phyloP scores from a whole-genome alignment of 2,329 filamentous ascomycete genomes.

The Claviceps pusilla region DNA sequence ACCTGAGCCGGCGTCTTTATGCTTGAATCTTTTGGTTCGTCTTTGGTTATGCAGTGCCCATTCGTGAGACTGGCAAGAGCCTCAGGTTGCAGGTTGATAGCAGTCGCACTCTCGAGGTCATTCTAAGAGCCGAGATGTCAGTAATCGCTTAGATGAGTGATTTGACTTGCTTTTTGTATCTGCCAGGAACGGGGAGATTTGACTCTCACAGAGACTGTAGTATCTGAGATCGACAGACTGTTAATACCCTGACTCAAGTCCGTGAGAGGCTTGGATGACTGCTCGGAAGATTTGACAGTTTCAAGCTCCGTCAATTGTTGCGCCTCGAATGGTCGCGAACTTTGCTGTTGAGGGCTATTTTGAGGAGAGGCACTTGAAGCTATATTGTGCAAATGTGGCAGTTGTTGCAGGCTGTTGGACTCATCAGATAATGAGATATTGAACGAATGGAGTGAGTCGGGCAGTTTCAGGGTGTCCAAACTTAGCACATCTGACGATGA shows the following conservation, averaged over 20 bases:
- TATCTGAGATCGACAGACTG: not conserved
- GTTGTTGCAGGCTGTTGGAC: not conserved
- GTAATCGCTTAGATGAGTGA: not conserved
- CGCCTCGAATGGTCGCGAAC: not conserved
- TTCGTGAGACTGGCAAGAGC: not conserved
- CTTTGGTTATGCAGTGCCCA: not conserved
- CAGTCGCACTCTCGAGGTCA: not conserved
- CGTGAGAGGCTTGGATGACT: not conserved
- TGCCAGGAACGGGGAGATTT: not conserved
- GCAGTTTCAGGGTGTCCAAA: not conserved
- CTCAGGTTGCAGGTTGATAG: not conserved
- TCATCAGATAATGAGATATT: not conserved
- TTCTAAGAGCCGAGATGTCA: not conserved
- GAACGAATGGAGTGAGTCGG: not conserved
- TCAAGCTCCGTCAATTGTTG: not conserved
- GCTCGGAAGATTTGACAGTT: not conserved
- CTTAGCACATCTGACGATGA: not conserved
- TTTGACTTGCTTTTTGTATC: not conserved
- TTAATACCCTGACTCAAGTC: not conserved
- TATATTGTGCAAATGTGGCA: not conserved
- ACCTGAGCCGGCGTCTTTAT: not conserved
- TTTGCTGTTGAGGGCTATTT: not conserved
- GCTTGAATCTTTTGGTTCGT: not conserved
- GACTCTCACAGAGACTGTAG: not conserved
- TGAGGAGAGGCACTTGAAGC: not conserved